Percentiles rank a stretch among this genome's conserved stretches.
Evolutionary conservation across 2,329 filamentous ascomycete genomes (phyloP).

Genomic region (Colletotrichum sp.): DNA sequence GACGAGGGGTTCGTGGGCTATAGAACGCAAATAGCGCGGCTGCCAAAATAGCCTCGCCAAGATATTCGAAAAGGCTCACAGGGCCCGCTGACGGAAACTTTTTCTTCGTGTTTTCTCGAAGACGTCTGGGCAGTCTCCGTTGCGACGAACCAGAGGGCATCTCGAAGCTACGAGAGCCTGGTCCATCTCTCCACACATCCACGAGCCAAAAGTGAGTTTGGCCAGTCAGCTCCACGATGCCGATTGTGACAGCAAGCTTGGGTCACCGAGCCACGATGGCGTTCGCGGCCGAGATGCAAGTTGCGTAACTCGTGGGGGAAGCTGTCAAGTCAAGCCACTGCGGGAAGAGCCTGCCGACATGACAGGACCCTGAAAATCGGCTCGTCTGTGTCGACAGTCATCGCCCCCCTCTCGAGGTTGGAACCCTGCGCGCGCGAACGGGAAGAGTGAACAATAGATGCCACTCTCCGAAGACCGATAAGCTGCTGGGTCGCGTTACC

Average conservation of each 20-base stretch:
- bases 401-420: background rate
- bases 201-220: background rate
- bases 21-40: background rate
- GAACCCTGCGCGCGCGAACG: background rate
- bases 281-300: background rate
- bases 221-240: background rate
- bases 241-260: background rate
- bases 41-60: background rate
- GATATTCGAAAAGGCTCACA: background rate
- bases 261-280: conserved; percentile 2
- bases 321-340: background rate
- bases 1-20: background rate
- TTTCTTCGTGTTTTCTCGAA: background rate
- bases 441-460: background rate
- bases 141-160: background rate
- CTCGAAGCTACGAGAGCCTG: background rate
- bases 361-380: background rate
- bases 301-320: background rate
- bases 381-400: background rate
- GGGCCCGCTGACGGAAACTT: background rate
- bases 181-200: background rate
- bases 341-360: background rate
- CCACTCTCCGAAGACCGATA: background rate
- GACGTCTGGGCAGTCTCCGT: background rate
- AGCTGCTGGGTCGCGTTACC: background rate